A percentile compares a stretch with the other conserved stretches of the same genome.
phyloP scores from a whole-genome alignment of 306 rosid genomes.

The Quercus agrifolia region DNA sequence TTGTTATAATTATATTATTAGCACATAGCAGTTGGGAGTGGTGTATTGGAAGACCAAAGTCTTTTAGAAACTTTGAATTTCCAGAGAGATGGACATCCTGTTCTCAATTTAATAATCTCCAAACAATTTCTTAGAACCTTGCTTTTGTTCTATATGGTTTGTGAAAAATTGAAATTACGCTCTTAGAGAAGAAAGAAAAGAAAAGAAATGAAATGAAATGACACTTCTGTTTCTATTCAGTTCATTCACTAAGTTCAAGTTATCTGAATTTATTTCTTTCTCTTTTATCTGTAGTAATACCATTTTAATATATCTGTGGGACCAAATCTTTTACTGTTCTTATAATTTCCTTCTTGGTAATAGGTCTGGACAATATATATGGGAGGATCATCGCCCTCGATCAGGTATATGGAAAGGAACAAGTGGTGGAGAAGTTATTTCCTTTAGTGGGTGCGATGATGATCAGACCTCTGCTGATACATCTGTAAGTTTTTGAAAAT shows the following conservation, averaged over 20 bases:
- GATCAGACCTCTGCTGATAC: conserved; percentile 97
- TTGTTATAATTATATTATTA: neutral
- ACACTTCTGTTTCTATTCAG: neutral
- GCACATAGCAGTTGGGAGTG: neutral
- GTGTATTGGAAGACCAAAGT: neutral
- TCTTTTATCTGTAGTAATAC: neutral
- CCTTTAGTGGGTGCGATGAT: conserved; percentile 92
- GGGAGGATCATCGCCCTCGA: conserved; percentile 99
- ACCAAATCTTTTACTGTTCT: neutral
- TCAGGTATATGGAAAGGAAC: conserved; percentile 95
- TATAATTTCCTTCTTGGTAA: neutral
- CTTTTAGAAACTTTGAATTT: neutral
- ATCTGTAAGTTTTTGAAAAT: conserved; percentile 57
- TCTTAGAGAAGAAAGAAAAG: no score
- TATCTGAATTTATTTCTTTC: neutral
- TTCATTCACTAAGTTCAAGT: neutral
- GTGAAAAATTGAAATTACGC: neutral
- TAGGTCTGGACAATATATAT: conserved; percentile 76
- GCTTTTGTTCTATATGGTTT: neutral
- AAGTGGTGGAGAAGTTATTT: conserved; percentile 87
- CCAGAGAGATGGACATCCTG: neutral
- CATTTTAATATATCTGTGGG: neutral
- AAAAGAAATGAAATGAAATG: no score
- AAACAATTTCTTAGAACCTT: neutral
- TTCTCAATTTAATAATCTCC: neutral